These are phyloP conservation scores for Backusella parvicylindrica DNA, from an alignment of 192 early-diverging fungal species.

Conservation along the genomic window DNA sequence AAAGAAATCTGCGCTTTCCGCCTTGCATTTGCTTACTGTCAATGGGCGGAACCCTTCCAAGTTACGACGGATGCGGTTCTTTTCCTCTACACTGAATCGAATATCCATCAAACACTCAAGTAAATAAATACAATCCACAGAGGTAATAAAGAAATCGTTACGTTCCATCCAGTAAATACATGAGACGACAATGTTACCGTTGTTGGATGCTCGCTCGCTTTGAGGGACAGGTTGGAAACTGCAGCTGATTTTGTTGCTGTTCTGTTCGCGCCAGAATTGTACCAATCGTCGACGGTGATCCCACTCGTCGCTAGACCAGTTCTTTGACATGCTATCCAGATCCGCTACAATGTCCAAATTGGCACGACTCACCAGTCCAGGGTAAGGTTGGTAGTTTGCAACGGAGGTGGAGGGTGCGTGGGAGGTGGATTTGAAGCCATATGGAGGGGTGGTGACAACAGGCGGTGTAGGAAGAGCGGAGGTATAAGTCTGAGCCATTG, in stretches of 20 bases:
- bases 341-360: slow-evolving; percentile 62
- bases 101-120: slow-evolving; percentile 66
- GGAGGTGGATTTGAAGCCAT: background rate
- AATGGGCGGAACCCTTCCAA: slow-evolving; percentile 72
- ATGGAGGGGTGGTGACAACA: background rate
- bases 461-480: background rate
- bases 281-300: slow-evolving; percentile 63
- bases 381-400: background rate
- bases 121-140: slow-evolving; percentile 73
- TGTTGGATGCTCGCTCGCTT: slow-evolving; percentile 48
- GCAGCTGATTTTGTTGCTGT: slow-evolving; percentile 59
- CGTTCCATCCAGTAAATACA: slow-evolving; percentile 75
- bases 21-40: slow-evolving; percentile 70
- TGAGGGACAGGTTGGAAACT: slow-evolving; percentile 61
- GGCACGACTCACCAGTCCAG: slow-evolving; percentile 33
- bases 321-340: slow-evolving; percentile 58
- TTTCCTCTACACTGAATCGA: slow-evolving; percentile 72
- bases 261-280: slow-evolving; percentile 65
- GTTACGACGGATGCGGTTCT: slow-evolving; percentile 83
- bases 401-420: background rate
- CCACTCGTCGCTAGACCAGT: slow-evolving; percentile 63
- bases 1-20: slow-evolving; percentile 71
- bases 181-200: slow-evolving; percentile 64
- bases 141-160: slow-evolving; percentile 70
- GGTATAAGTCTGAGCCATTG: background rate